Evolutionary conservation across 164 flowering plant species (phyloP), one percentile per base, ranked within the genome.

Genomic region (Piper betle): DNA sequence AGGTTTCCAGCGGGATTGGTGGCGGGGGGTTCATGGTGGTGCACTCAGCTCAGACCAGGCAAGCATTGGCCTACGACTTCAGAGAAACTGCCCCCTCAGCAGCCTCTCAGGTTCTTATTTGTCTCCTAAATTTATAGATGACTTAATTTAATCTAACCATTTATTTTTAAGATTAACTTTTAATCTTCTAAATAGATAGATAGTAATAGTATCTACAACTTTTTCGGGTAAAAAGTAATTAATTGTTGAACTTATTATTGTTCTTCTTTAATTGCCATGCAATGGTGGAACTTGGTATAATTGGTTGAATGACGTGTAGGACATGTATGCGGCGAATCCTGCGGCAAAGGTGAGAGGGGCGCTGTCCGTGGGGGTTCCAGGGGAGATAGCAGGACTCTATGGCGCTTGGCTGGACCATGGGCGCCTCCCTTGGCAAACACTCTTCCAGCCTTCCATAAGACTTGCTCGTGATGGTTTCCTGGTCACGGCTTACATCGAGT

Each of bases 71-170:
- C 66, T 80, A 74, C 69, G 89, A 94, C 69, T 68, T 78, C 73
- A 79, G 99, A 61, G 99, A 91, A 75, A 88, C 95, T 52, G 99
- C 99, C 18, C 99, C 99, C 3, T 59, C 62, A 17, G 87, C 91
- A 63, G 84, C 99, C 62, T 81, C 95, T 13, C 38, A 84, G 95
- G 99, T 94, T 42, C 1, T 42, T 42, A 10, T 10, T 10, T 6
- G 6, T 10, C 33, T 25, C 33, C 11, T 10, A 42, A 42, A 2
- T 10, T 10, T 10, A 6, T 6, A 42, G 6, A 42, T 10, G 9
- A 2, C 46, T 42, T 42, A 42, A 42, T 42, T 6, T 6, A 42
- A 6, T 42, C 9, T 42, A 42, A 42, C 46, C 46, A 25, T 25
- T 25, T 25, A 25, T 25, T 25, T 25, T 25, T 25, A 25, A 2